Conservation (phyloP, 163 green algal genomes). For the Scenedesmus sp. region DNA sequence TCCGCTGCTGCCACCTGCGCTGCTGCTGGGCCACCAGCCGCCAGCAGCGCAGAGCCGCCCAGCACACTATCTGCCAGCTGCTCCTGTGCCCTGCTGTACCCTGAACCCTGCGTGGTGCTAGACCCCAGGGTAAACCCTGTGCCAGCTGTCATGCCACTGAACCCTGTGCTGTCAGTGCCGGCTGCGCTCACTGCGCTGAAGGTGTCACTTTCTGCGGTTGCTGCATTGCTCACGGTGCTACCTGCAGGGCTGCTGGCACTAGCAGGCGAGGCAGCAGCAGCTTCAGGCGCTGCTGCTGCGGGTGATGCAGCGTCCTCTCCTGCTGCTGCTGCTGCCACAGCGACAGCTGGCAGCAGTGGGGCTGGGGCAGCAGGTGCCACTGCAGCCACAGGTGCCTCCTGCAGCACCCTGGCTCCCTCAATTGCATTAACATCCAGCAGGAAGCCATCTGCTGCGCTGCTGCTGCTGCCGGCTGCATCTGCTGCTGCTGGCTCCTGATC, state of each 20-base stretch:
- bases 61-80: slow-evolving; percentile 46
- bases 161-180: background rate
- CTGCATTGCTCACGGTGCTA: background rate
- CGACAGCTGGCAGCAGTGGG: background rate
- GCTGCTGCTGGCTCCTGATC: slow-evolving; percentile 13
- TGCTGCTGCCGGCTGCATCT: background rate
- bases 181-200: slow-evolving; percentile 10
- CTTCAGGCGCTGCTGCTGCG: background rate
- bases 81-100: slow-evolving; percentile 25
- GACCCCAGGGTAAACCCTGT: slow-evolving; percentile 35
- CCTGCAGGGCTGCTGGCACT: background rate
- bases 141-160: slow-evolving; percentile 38
- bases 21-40: background rate
- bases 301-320: background rate
- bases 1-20: background rate
- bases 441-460: background rate
- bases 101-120: slow-evolving; percentile 8
- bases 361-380: background rate
- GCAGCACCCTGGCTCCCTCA: background rate
- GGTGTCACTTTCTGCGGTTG: background rate
- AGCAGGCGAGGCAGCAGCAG: background rate
- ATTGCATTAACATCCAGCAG: background rate
- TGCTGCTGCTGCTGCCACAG: background rate
- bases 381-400: background rate
- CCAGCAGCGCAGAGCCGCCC: background rate